Base-by-base conservation (phyloP, 495 filamentous ascomycete species). In the Polyplosphaeria fusca region DNA sequence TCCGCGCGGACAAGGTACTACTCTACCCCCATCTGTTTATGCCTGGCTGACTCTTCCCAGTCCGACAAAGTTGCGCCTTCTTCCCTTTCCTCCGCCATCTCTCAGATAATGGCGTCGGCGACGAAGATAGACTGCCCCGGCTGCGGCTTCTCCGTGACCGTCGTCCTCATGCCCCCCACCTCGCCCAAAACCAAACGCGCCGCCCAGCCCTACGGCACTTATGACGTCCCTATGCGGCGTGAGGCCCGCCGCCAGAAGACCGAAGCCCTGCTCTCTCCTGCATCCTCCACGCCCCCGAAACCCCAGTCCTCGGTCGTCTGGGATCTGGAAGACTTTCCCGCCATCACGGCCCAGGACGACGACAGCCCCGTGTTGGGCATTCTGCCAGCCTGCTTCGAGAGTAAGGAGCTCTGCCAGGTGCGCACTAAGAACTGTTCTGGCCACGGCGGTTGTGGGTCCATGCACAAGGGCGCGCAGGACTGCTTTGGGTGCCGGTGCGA, bases 401-500 rank as follows among this genome's bases (percentile, higher is more conserved):
- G 58, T 9, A 18, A 18, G 5, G 32, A 18, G 1, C 19, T 19
- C 2, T 68, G 65, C 55, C 14, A 57, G 40, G 40, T 22, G 20
- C 12, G 7, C 11, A 68, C 65, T 3, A 37, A 49, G 25, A 56
- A 55, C 43, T 68, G 65, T 52, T 55, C 32, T 19, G 47, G 55
- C 16, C 65, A 68, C 32, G 65, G 65, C 2, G 11, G 22, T 14
- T 68, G 65, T 52, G 23, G 1, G 1, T 44, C 56, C 11, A 22
- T 45, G 2, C 49, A 51, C 32, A 51, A 60, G 42, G 55, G 52
- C 0, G 45, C 41, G 19, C 32, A 24, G 12, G 55, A 68, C 49
- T 96, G 93, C 78, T 96, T 85, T 69, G 74, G 76, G 27, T 98
- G 93, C 75, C 68, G 66, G 48, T 98, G 93, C 76, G 70, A 70